Percentiles rank a stretch among this genome's conserved stretches.
Conservation (phyloP, 345 rosid species). For the Sisymbrium irio region DNA sequence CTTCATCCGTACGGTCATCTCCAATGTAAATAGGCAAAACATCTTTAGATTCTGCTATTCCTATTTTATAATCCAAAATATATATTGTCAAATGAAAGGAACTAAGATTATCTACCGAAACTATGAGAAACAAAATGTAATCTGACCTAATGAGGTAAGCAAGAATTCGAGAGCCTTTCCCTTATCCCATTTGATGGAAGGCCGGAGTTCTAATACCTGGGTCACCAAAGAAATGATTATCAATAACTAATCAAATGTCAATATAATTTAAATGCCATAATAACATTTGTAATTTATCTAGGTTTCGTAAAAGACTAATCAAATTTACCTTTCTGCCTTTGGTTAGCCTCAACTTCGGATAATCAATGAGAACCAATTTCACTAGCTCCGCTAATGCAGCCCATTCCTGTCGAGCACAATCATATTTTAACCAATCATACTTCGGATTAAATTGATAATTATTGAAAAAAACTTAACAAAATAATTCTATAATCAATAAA, state of each 20-base stretch:
- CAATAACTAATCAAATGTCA: background rate
- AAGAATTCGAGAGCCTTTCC: conserved; percentile 54
- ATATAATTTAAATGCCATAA: background rate
- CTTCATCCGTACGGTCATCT: conserved; percentile 63
- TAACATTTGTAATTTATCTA: background rate
- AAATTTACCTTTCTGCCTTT: conserved; percentile 50
- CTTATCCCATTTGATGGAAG: conserved; percentile 59
- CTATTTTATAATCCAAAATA: background rate
- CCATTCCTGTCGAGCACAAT: conserved; percentile 51
- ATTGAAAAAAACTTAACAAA: background rate
- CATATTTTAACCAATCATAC: background rate
- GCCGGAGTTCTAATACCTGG: conserved; percentile 59
- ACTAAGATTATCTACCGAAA: background rate
- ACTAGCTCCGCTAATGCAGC: conserved; percentile 55
- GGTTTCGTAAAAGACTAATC: background rate
- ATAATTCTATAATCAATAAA: background rate
- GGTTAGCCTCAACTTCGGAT: conserved; percentile 36
- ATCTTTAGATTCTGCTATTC: conserved; percentile 32
- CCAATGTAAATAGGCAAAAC: conserved; percentile 56
- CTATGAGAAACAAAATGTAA: background rate
- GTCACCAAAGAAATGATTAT: background rate
- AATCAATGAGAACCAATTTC: conserved; percentile 35
- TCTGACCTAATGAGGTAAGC: conserved; percentile 43
- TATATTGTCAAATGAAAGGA: background rate
- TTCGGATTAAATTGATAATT: background rate